phyloP scores from a whole-genome alignment of 306 rosid species.

The Rosa lucieae region DNA sequence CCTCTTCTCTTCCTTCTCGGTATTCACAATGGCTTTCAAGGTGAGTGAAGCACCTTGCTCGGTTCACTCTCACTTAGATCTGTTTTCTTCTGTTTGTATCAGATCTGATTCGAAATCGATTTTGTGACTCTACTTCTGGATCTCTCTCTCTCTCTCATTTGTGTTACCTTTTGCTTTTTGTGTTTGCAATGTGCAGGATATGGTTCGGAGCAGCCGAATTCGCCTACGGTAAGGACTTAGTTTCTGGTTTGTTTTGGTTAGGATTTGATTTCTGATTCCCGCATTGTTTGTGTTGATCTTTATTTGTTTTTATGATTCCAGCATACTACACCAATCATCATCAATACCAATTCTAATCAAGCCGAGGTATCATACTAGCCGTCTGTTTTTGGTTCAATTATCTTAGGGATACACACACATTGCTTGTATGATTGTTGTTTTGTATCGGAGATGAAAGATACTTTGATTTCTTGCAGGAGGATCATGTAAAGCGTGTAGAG shows the following conservation, averaged over 20 bases:
- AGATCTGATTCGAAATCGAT: slow-evolving; percentile 16
- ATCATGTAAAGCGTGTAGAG: slow-evolving; percentile 58
- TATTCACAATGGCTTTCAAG: slow-evolving; percentile 86
- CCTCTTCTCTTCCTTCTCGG: slow-evolving; percentile 95
- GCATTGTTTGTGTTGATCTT: slow-evolving; percentile 20
- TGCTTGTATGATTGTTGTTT: neutral
- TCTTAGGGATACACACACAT: slow-evolving; percentile 8
- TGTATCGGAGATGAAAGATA: neutral
- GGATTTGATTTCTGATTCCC: slow-evolving; percentile 8
- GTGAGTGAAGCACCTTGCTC: slow-evolving; percentile 26
- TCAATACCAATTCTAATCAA: slow-evolving; percentile 17
- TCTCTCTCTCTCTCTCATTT: neutral
- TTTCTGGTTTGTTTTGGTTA: slow-evolving; percentile 18
- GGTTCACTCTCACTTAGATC: slow-evolving; percentile 45
- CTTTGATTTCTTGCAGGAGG: slow-evolving; percentile 49
- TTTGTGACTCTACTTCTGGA: slow-evolving; percentile 2
- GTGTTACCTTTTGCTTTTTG: neutral
- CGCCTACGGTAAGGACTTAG: slow-evolving; percentile 61
- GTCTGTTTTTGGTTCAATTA: neutral
- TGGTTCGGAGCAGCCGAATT: slow-evolving; percentile 56
- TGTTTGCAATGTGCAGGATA: slow-evolving; percentile 54
- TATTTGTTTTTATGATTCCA: slow-evolving; percentile 6
- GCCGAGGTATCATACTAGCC: slow-evolving; percentile 47
- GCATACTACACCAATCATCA: slow-evolving; percentile 30
- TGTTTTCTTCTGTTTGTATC: slow-evolving; percentile 17